These are phyloP conservation scores for Peronosclerospora sorghi DNA, from an alignment of 352 stramenopile genomes.

Conservation along the genomic window DNA sequence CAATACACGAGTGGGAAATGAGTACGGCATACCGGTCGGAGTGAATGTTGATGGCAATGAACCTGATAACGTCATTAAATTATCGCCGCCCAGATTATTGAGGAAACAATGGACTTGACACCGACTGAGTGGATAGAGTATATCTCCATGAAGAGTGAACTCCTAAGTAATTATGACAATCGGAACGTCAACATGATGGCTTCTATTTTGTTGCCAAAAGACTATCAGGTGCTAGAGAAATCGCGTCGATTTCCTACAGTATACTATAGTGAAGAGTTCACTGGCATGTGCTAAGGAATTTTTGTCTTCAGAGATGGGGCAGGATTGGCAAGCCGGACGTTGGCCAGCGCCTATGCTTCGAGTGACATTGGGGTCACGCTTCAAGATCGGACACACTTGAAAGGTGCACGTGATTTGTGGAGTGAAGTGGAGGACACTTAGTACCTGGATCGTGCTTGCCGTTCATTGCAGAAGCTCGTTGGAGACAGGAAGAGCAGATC, in stretches of 20 bases:
- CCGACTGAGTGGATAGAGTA: conserved; percentile 50
- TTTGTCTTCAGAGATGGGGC: conserved; percentile 50
- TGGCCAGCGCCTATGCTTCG: conserved; percentile 56
- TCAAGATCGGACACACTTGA: conserved; percentile 67
- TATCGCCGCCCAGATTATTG: conserved; percentile 35
- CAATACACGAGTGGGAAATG: conserved; percentile 49
- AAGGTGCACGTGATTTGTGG: conserved; percentile 73
- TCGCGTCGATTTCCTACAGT: conserved; percentile 36
- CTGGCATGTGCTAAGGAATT: conserved; percentile 53
- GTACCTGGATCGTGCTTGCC: conserved; percentile 60
- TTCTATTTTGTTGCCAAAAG: conserved; percentile 47
- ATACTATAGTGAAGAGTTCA: conserved; percentile 76
- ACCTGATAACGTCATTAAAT: conserved; percentile 29
- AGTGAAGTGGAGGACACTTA: conserved; percentile 56
- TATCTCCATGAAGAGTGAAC: conserved; percentile 54
- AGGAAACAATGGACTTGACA: conserved; percentile 35
- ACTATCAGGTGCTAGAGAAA: conserved; percentile 27
- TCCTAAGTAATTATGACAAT: conserved; percentile 54
- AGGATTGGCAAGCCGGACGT: conserved; percentile 38
- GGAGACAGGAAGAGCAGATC: conserved; percentile 14
- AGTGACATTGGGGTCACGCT: conserved; percentile 61
- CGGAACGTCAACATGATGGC: conserved; percentile 62
- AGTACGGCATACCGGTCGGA: conserved; percentile 40
- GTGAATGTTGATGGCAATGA: conserved; percentile 21
- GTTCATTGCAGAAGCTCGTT: conserved; percentile 43